phyloP scores from a whole-genome alignment of 2,329 filamentous ascomycete genomes.

The Xylariaceae sp. region DNA sequence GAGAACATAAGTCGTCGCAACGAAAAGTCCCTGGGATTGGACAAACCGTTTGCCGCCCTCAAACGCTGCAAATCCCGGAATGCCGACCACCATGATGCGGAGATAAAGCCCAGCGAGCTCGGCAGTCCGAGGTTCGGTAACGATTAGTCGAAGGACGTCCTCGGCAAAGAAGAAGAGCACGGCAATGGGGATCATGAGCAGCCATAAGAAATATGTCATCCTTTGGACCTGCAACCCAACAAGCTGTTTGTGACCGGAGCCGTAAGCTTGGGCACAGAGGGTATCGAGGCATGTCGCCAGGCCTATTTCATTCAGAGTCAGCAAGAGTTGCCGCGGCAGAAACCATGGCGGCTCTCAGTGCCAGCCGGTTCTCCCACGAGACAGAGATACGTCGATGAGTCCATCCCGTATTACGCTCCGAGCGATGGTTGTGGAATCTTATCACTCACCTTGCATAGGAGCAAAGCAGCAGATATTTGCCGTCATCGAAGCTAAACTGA shows the following conservation, averaged over 20 bases:
- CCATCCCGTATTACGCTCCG: too few relatives aligned
- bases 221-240: conserved; percentile 78
- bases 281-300: conserved; percentile 87
- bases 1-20: conserved; percentile 71
- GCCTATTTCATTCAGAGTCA: too few relatives aligned
- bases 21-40: conserved; percentile 75
- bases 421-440: too few relatives aligned
- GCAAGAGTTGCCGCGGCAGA: too few relatives aligned
- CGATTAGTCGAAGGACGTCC: conserved; percentile 54
- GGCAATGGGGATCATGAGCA: conserved; percentile 63
- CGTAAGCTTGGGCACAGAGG: conserved; percentile 88
- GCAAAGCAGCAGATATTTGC: conserved; percentile 72
- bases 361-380: too few relatives aligned
- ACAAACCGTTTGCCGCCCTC: conserved; percentile 74
- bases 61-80: conserved; percentile 69
- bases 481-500: conserved; percentile 68
- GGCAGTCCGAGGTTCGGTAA: conserved; percentile 66
- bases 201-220: conserved; percentile 70
- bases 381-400: too few relatives aligned
- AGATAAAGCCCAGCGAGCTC: conserved; percentile 66
- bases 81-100: conserved; percentile 59
- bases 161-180: conserved; percentile 63
- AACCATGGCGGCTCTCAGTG: too few relatives aligned
- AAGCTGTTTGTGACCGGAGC: conserved; percentile 80
- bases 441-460: conserved; percentile 70